These are phyloP conservation scores for Dothistroma pini DNA, from an alignment of 2,329 filamentous ascomycete species.

Conservation along the genomic window DNA sequence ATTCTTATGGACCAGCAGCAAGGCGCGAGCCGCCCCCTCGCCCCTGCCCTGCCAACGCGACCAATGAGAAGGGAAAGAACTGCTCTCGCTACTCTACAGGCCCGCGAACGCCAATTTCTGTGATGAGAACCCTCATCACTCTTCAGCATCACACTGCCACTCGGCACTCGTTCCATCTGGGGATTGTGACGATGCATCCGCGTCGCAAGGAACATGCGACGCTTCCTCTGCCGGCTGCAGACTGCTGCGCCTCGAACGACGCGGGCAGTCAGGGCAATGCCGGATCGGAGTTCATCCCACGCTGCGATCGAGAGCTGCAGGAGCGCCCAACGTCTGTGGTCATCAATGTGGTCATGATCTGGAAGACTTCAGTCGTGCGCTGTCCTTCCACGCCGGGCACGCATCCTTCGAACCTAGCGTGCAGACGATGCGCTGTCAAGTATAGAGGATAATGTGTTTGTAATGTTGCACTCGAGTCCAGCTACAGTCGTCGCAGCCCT, in stretches of 20 bases:
- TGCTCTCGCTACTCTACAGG: not conserved
- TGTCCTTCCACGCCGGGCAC: not conserved
- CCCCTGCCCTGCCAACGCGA: not conserved
- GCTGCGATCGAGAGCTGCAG: conserved; percentile 1
- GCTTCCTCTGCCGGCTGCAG: not conserved
- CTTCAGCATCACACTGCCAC: not conserved
- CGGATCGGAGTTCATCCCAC: not conserved
- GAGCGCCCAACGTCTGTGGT: conserved; percentile 3
- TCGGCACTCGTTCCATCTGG: not conserved
- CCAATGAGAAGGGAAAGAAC: not conserved
- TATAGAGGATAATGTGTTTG: not conserved
- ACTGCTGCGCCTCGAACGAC: not conserved
- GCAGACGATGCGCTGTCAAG: conserved; percentile 12
- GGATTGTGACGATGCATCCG: not conserved
- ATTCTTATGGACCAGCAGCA: conserved; percentile 1
- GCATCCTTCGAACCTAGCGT: conserved; percentile 13
- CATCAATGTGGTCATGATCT: conserved; percentile 3
- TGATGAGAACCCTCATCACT: not conserved
- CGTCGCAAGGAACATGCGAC: conserved; percentile 1
- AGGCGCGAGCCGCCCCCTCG: conserved; percentile 4
- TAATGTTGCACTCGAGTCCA: not conserved
- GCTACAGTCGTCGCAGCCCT: not conserved
- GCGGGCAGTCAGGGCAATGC: not conserved
- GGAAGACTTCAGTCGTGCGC: conserved; percentile 4
- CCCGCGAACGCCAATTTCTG: not conserved